Base-by-base conservation (phyloP, 768 basidiomycete species). In the Boletus rex-veris region DNA sequence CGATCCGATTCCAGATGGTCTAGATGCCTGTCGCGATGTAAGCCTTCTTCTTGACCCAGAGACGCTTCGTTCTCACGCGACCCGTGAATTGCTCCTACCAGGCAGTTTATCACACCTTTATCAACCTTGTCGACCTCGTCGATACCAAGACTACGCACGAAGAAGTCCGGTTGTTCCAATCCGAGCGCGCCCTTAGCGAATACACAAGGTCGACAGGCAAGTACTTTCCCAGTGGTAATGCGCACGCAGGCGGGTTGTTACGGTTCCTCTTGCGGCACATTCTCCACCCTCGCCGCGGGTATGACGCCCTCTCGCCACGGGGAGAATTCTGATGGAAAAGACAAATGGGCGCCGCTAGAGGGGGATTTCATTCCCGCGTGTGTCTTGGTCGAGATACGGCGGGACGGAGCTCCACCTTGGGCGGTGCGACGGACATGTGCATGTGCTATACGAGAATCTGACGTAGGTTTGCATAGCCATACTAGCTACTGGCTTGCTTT, bases 221-320 rank as follows among this genome's bases (percentile, higher is more conserved):
- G 28, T 54, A 16, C 18, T 59, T 59, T 8, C 57, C 58, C 3
- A 40, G 16, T 16, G 52, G 58, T 0, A 44, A 52, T 18, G 52
- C 37, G 12, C 33, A 38, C 5, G 58, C 57, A 21, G 58, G 58
- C 3, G 49, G 57, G 3, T n/a, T 49, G 14, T 15, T 59, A 30
- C 44, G 39, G 0, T 54, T 45, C 33, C 52, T 59, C 15, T 26
- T 59, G 36, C 52, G 57, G 1, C 57, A 51, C n/a, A 58, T 59
- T 18, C 3, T 38, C 7, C 5, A 16, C 11, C 57, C 58, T 33
- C 48, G 26, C 26, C 31, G 47, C 14, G 18, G 38, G 16, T 35
- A 48, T n/a, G 21, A 46, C 21, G 21, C 28, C 7, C 12, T 26
- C 43, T 8, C 41, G 41, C 6, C 40, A 33, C 16, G 42, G 45